A percentile compares a stretch with the other conserved stretches of the same genome.
Evolutionary conservation across 1,139 yeast species (phyloP).

Genomic region (Hemisphaericaspora lyxosophila): DNA sequence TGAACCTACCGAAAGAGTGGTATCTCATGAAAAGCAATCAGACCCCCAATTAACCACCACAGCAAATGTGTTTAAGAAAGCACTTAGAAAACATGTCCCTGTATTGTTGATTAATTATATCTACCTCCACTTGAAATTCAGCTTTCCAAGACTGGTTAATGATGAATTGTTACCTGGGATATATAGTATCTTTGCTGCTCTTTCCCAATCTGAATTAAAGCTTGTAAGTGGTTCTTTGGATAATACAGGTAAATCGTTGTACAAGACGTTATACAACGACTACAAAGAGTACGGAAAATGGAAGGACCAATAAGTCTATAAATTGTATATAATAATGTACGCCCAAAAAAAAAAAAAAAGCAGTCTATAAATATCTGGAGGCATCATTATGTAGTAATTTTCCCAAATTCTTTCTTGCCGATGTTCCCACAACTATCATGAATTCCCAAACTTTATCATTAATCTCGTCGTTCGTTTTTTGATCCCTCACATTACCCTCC

Average conservation of each 20-base stretch:
- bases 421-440: conserved; percentile 24
- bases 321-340: conserved; percentile 9
- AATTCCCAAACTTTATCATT: conserved; percentile 42
- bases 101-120: conserved; percentile 59
- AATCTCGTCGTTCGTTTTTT: conserved; percentile 17
- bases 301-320: conserved; percentile 51
- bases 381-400: conserved; percentile 34
- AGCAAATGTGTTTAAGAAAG: conserved; percentile 53
- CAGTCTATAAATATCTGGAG: conserved; percentile 18
- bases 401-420: conserved; percentile 27
- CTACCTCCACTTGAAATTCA: conserved; percentile 48
- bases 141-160: conserved; percentile 49
- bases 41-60: conserved; percentile 47
- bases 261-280: conserved; percentile 65
- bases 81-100: conserved; percentile 64
- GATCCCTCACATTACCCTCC: conserved; percentile 6
- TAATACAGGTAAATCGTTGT: conserved; percentile 64
- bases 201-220: conserved; percentile 66
- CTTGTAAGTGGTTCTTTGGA: conserved; percentile 72
- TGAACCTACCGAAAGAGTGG: conserved; percentile 52
- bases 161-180: conserved; percentile 58
- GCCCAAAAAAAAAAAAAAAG: neutral
- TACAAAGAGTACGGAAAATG: conserved; percentile 82
- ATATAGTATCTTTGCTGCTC: conserved; percentile 63
- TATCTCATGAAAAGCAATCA: conserved; percentile 24